phyloP scores from a whole-genome alignment of 306 rosid genomes.

The Citrullus colocynthis region DNA sequence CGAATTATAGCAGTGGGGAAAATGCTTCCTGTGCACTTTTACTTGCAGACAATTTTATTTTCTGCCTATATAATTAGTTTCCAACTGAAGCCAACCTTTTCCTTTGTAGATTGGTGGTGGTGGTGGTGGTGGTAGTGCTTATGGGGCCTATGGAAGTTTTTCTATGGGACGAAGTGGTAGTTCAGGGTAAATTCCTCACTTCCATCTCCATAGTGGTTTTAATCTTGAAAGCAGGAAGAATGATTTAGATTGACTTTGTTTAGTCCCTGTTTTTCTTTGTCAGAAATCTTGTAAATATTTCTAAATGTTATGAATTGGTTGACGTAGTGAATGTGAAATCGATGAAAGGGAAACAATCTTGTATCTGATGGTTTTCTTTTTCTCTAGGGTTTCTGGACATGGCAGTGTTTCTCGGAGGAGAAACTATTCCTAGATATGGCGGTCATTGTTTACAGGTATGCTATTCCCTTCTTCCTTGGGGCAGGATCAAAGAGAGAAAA shows the following conservation, averaged over 20 bases:
- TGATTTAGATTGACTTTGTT: neutral
- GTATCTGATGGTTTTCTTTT: neutral
- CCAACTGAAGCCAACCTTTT: neutral
- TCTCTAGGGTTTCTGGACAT: slow-evolving; percentile 24
- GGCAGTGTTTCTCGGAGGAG: slow-evolving; percentile 43
- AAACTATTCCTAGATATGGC: slow-evolving; percentile 33
- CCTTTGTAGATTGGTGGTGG: slow-evolving; percentile 52
- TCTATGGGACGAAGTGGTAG: slow-evolving; percentile 55
- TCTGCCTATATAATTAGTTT: neutral
- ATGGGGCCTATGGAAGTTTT: slow-evolving; percentile 84
- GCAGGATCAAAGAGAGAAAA: slow-evolving; percentile 4
- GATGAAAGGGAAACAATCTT: neutral
- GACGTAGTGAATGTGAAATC: neutral
- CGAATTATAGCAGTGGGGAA: neutral
- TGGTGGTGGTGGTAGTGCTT: slow-evolving; percentile 51
- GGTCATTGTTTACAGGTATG: neutral
- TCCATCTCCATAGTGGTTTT: neutral
- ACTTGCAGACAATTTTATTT: neutral
- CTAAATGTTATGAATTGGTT: neutral
- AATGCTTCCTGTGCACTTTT: neutral
- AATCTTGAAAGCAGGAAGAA: neutral
- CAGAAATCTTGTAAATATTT: neutral
- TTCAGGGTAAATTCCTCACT: slow-evolving; percentile 53
- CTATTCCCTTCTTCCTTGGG: neutral
- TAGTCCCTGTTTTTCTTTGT: neutral